Conservation (phyloP, 352 stramenopile genomes). For the Phytophthora sp. region DNA sequence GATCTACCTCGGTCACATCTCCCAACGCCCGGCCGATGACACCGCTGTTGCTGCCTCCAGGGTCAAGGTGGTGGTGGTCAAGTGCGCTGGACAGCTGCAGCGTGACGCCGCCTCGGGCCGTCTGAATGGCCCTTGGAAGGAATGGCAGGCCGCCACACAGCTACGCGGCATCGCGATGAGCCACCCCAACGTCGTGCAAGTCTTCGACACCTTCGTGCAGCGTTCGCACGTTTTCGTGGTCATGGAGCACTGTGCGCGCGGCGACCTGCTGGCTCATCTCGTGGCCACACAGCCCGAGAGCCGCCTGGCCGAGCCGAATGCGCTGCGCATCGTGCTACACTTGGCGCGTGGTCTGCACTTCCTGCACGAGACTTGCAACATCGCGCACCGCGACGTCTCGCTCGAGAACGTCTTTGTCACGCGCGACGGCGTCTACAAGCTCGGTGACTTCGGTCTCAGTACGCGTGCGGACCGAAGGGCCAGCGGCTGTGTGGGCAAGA, state of each 20-base stretch:
- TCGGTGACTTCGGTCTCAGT: slow-evolving; percentile 62
- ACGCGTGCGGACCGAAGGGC: slow-evolving; percentile 29
- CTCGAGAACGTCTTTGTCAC: slow-evolving; percentile 67
- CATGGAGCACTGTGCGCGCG: slow-evolving; percentile 63
- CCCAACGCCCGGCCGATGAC: background rate
- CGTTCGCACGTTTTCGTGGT: slow-evolving; percentile 46
- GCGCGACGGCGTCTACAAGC: slow-evolving; percentile 49
- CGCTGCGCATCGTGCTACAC: slow-evolving; percentile 39
- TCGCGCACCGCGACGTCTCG: slow-evolving; percentile 63
- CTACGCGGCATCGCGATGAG: slow-evolving; percentile 11
- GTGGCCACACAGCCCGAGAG: slow-evolving; percentile 33
- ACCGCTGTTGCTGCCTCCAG: no score
- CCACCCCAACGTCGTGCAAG: slow-evolving; percentile 49
- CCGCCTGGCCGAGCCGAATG: slow-evolving; percentile 30
- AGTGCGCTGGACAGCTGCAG: slow-evolving; percentile 33
- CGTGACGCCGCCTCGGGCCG: slow-evolving; percentile 19
- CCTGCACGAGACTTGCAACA: slow-evolving; percentile 36
- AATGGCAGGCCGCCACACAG: slow-evolving; percentile 36
- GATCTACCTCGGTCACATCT: slow-evolving; percentile 43
- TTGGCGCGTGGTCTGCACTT: slow-evolving; percentile 39
- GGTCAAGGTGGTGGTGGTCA: slow-evolving; percentile 33
- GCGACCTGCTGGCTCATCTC: slow-evolving; percentile 52
- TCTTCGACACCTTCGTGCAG: slow-evolving; percentile 46
- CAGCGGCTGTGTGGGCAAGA: slow-evolving; percentile 37
- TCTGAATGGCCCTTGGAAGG: slow-evolving; percentile 31